phyloP scores from a whole-genome alignment of 257 asterid genomes.

The Lycium barbarum region DNA sequence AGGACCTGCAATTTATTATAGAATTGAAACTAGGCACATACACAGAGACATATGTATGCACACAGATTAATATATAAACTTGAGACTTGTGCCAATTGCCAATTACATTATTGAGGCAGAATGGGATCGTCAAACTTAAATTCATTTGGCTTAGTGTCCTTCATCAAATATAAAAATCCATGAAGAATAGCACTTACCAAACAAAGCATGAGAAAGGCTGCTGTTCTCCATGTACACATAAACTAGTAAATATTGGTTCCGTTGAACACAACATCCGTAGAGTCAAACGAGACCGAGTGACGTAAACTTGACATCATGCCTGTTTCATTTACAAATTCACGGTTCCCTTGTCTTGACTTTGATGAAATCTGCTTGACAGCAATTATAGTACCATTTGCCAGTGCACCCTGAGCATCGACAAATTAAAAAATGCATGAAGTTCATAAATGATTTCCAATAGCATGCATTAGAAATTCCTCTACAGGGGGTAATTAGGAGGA shows the following conservation, averaged over 20 bases:
- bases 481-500: not conserved
- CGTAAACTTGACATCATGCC: slow-evolving; percentile 66
- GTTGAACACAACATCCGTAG: slow-evolving; percentile 73
- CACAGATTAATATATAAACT: not conserved
- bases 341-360: slow-evolving; percentile 67
- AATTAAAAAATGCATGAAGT: not conserved
- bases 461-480: not conserved
- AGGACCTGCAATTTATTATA: slow-evolving; percentile 46
- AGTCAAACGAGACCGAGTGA: slow-evolving; percentile 67
- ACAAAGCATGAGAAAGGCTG: slow-evolving; percentile 61
- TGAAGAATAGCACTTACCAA: slow-evolving; percentile 42
- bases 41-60: not conserved
- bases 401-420: slow-evolving; percentile 47
- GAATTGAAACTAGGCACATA: not conserved
- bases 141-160: not conserved
- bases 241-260: slow-evolving; percentile 58
- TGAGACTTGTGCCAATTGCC: not conserved
- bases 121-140: not conserved
- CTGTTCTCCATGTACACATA: slow-evolving; percentile 74
- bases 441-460: not conserved
- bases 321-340: slow-evolving; percentile 64
- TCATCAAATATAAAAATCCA: not conserved
- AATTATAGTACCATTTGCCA: slow-evolving; percentile 54
- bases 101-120: not conserved
- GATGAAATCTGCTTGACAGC: slow-evolving; percentile 73